These are phyloP conservation scores for Wickerhamomyces rabaulensis DNA, from an alignment of 805 yeast genomes.

Conservation along the genomic window DNA sequence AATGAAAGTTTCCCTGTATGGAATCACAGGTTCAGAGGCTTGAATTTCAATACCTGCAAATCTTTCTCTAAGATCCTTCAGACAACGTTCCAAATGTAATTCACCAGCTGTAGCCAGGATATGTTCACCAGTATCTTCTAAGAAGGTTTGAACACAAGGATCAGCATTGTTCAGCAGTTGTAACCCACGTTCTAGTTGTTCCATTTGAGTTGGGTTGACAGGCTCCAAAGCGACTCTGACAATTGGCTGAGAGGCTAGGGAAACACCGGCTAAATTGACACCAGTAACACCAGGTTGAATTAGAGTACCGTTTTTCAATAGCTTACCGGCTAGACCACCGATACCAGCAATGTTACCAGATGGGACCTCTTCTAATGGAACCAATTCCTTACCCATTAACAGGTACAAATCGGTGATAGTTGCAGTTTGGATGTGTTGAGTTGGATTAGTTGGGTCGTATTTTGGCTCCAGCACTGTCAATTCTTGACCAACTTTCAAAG, in stretches of 20 bases:
- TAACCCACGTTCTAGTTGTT: conserved; percentile 70
- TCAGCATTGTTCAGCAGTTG: conserved; percentile 80
- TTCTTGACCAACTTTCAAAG: conserved; percentile 67
- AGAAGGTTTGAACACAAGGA: conserved; percentile 85
- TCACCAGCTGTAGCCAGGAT: conserved; percentile 96
- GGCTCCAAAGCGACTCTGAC: conserved; percentile 97
- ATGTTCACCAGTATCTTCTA: conserved; percentile 89
- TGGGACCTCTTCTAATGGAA: conserved; percentile 73
- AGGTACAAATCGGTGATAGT: conserved; percentile 67
- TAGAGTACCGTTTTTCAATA: conserved; percentile 84
- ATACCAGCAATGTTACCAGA: conserved; percentile 95
- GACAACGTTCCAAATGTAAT: conserved; percentile 88
- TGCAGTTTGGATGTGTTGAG: conserved; percentile 50
- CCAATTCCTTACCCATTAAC: conserved; percentile 89
- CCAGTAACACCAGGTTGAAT: conserved; percentile 54
- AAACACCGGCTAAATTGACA: conserved; percentile 73
- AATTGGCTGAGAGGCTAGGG: conserved; percentile 78
- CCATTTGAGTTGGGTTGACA: conserved; percentile 74
- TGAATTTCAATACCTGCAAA: conserved; percentile 89
- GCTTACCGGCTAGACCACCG: conserved; percentile 79
- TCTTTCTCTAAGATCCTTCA: conserved; percentile 83
- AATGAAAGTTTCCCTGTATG: conserved; percentile 81
- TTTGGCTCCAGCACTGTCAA: conserved; percentile 81
- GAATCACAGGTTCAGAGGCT: conserved; percentile 88
- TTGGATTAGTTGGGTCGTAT: conserved; percentile 62